These are phyloP conservation scores for Plasmodium cynomolgi DNA, from an alignment of 169 alveolate genomes.

Conservation along the genomic window DNA sequence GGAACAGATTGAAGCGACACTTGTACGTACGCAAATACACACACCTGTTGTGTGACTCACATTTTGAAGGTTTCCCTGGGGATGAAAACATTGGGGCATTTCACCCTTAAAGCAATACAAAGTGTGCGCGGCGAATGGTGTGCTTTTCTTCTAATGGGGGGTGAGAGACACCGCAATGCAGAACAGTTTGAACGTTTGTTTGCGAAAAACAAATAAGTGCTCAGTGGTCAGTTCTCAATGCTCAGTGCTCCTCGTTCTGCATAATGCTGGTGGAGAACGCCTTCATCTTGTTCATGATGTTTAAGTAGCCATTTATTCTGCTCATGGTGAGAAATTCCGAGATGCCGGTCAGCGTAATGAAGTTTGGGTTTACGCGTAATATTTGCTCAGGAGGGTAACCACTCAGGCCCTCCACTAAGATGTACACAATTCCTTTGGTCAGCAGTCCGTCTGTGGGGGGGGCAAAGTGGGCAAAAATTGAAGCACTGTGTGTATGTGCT, in stretches of 20 bases:
- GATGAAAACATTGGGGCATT: background rate
- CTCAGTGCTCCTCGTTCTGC: conserved; percentile 15
- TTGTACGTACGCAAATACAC: background rate
- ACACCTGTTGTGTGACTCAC: background rate
- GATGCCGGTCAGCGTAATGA: conserved; percentile 64
- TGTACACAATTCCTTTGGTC: conserved; percentile 74
- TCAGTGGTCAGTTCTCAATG: too few relatives aligned
- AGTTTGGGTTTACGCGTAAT: conserved; percentile 63
- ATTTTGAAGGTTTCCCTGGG: background rate
- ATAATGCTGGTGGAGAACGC: conserved; percentile 30
- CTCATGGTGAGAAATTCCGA: conserved; percentile 75
- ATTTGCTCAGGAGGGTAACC: conserved; percentile 69
- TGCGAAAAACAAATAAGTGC: conserved; percentile 14
- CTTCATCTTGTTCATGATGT: conserved; percentile 73
- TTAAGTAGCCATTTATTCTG: conserved; percentile 71
- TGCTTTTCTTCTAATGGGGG: background rate
- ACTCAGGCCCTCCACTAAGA: conserved; percentile 71
- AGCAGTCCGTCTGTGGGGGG: conserved; percentile 44
- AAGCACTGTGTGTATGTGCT: conserved; percentile 33
- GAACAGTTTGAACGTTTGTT: background rate
- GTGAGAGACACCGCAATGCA: background rate
- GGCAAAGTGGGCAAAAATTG: background rate
- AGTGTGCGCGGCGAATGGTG: background rate
- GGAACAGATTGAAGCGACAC: background rate
- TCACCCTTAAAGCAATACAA: background rate